Base-by-base conservation (phyloP, 768 basidiomycete genomes). In the Pisolithus orientalis region DNA sequence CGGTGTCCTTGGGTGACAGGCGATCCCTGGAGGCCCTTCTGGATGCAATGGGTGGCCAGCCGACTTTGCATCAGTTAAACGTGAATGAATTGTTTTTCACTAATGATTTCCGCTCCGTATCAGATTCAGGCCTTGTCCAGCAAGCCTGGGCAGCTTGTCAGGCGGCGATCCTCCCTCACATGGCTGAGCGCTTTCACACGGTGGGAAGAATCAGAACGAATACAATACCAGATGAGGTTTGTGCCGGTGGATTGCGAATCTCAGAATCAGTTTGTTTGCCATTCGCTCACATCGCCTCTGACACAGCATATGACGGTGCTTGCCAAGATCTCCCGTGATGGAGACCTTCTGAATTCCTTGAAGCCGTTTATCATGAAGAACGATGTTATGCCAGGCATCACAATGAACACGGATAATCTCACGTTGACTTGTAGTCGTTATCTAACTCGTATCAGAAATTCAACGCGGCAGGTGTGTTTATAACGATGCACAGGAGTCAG, bases 281-380 rank as follows among this genome's bases (percentile, higher is more conserved):
- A 17, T 21, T 21, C 17, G 13, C 44, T 45, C 44, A 31, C 29
- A 5, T 34, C 11, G 24, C 16, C 1, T 6, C 53, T 34, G 27
- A 38, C 31, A 8, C 59, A 76, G 79, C 67, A 66, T 37, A 67
- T 86, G 6, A 52, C 62, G 14, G 69, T 74, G n/a, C 60, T 85
- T 3, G 67, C 75, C 1, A 82, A 75, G 55, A 65, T 77, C 46
- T 69, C 72, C 11, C 72, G 68, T 8, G 73, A 80, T 42, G 64
- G 73, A 2, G 71, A 76, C 16, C 73, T 75, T 7, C 66, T 82
- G 13, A 73, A 79, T n/a, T 66, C 75, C n/a, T 55, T 72, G 51
- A 82, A 82, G 57, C 80, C 84, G 0, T 54, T 55, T 0, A 53
- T 66, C 31, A 72, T 66, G 9, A 72, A 65, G 32, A 82, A 84